Base-by-base conservation (phyloP, 176 grass and related monocot species). In the Raddia guianensis region DNA sequence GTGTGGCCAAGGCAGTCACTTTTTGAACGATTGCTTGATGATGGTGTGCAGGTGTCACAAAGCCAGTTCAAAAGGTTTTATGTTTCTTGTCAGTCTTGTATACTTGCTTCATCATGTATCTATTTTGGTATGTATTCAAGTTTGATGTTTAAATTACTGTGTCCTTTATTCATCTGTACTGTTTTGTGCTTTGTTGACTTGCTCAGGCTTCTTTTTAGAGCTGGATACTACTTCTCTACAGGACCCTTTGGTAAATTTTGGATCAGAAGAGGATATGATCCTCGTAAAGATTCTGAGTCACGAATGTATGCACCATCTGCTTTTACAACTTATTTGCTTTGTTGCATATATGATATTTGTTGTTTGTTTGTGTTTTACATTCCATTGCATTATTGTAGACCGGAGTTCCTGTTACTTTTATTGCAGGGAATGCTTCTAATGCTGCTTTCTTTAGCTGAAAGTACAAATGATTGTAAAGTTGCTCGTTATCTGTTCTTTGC, bases 221-320 rank as follows among this genome's bases (percentile, higher is more conserved):
- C 92, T 79, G 95, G 88, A 76, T 98, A 98, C 80, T 98, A 98
- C 81, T 98, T 95, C 71, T 89, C 92, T 27, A 95, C 86, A 68
- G 92, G 95, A 84, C 92, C 95, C 21, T 98, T 93, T 62, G 90
- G 90, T 56, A 91, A 88, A 82, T 93, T 98, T 70, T 94, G 92
- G 95, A 89, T 95, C 76, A 91, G 79, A 87, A 98, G 90, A 93
- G 95, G 88, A 77, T 95, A 95, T 74, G 95, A 98, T 85, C 95
- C 95, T 72, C 88, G 95, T 63, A 89, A 80, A 70, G 90, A 98
- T 86, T 49, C 84, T 5, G 92, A 98, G 15, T 95, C 95, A 84
- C 86, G 90, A 77, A 91, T 95, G 92, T 98, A 89, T 86, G 85
- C 63, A 76, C 37, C 2, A 13, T 2, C 16, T 73, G 5, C 55